phyloP scores from a whole-genome alignment of 2,329 filamentous ascomycete genomes.

The Colletotrichum cuscutae region DNA sequence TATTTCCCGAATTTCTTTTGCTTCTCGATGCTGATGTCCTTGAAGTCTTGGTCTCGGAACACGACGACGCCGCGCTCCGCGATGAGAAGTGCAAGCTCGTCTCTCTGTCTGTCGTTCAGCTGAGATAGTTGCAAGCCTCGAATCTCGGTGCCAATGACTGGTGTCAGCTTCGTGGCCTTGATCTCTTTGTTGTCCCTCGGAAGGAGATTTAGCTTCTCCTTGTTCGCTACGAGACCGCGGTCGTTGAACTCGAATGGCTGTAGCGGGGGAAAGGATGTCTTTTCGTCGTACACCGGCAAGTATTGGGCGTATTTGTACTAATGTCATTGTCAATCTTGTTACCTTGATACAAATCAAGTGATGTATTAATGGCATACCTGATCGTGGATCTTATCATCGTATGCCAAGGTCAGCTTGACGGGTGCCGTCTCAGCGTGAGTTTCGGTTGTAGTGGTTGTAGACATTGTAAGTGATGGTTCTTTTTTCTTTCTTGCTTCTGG shows the following conservation, averaged over 20 bases:
- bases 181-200: slow-evolving; percentile 33
- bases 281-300: slow-evolving; percentile 47
- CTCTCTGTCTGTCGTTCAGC: slow-evolving; percentile 50
- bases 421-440: background rate
- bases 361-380: background rate
- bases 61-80: slow-evolving; percentile 53
- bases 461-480: slow-evolving; percentile 67
- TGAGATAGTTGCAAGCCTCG: slow-evolving; percentile 51
- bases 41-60: slow-evolving; percentile 47
- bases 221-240: slow-evolving; percentile 44
- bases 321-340: background rate
- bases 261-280: slow-evolving; percentile 41
- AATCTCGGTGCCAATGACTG: slow-evolving; percentile 53
- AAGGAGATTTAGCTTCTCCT: slow-evolving; percentile 42
- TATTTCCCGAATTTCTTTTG: slow-evolving; percentile 25
- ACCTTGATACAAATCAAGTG: background rate
- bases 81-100: slow-evolving; percentile 54
- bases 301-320: slow-evolving; percentile 46
- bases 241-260: slow-evolving; percentile 45
- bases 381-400: slow-evolving; percentile 18
- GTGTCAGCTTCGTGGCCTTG: slow-evolving; percentile 34
- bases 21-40: slow-evolving; percentile 20
- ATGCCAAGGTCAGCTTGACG: slow-evolving; percentile 17
- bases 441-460: slow-evolving; percentile 87
- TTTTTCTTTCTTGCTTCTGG: background rate